Evolutionary conservation across 176 grass and related monocot genomes (phyloP).

Genomic region (Thinopyrum elongatum): DNA sequence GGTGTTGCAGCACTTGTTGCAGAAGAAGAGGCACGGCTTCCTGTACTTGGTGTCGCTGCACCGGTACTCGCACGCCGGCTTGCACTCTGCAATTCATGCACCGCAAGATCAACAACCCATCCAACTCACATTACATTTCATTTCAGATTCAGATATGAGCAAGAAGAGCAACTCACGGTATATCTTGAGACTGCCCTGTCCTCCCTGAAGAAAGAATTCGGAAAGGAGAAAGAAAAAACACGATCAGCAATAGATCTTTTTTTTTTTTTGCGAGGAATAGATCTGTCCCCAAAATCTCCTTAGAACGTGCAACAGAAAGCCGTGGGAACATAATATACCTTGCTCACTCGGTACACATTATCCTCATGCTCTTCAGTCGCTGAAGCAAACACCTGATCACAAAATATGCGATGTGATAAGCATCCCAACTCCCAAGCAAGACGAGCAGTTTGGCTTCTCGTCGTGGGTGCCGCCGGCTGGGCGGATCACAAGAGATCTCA

Average conservation of each 20-base stretch:
- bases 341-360: conserved; percentile 30
- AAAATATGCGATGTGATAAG: not conserved
- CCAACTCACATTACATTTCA: not conserved
- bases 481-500: conserved; percentile 11
- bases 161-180: conserved; percentile 28
- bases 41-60: conserved; percentile 52
- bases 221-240: not conserved
- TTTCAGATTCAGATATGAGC: not conserved
- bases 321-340: not conserved
- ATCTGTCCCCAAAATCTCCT: not conserved
- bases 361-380: conserved; percentile 12
- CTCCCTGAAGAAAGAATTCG: not conserved
- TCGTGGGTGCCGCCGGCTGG: too few species aligned
- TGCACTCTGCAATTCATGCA: conserved; percentile 37
- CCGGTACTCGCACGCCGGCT: conserved; percentile 33
- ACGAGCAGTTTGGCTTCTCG: not conserved
- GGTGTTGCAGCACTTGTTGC: conserved; percentile 57
- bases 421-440: not conserved
- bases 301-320: not conserved
- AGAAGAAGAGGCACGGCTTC: conserved; percentile 65
- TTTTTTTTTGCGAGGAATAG: too few species aligned
- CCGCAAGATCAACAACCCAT: not conserved
- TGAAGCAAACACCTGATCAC: conserved; percentile 8
- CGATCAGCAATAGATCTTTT: not conserved
- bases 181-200: conserved; percentile 25